Base-by-base conservation (phyloP, 1,284 basidiomycete genomes). In the Prillingera fragicola region DNA sequence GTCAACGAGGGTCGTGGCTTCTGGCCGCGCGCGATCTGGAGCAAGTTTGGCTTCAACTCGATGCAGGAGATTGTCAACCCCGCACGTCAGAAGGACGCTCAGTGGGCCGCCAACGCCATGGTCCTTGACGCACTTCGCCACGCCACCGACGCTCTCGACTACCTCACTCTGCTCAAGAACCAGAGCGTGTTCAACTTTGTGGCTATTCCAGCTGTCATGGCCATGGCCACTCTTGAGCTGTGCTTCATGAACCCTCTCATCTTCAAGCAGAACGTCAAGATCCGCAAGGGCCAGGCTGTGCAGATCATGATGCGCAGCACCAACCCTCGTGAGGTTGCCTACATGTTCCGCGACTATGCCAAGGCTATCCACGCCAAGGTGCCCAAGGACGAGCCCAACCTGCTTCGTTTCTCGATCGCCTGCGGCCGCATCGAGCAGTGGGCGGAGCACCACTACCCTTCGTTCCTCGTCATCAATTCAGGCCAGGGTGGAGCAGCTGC, bases 131-230 rank as follows among this genome's bases (percentile, higher is more conserved):
- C 87, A 13, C 76, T 98, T 45, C 74, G 84, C 32, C 92, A 97
- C 62, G 78, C 86, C 10, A 81, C 81, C 14, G 87, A 91, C 62
- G 77, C 86, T 8, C 74, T 98, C 58, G 94, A 98, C 67, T 98
- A 97, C 69, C 77, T 98, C 55, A 77, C 81, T 21, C 69, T 96
- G 37, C 75, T 98, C 58, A 84, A 81, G 69, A 92, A 87, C 71
- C 94, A 97, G 73, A 85, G 78, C 48, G 81, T 96, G 22, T 98
- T 98, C 78, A 89, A 89, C 71, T 98, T 98, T 73, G 91, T 88
- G 59, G 90, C 94, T 3, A 89, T 97, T 49, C 94, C 94, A 9
- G 88, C 87, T 25, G 81, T 84, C 18, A 97, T 98, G 94, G 91
- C 94, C 1, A 86, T 98, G 57, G 92, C 95, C 6, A 98, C 92